These are phyloP conservation scores for Euphorbia lathyris DNA, from an alignment of 345 rosid genomes.

Conservation along the genomic window DNA sequence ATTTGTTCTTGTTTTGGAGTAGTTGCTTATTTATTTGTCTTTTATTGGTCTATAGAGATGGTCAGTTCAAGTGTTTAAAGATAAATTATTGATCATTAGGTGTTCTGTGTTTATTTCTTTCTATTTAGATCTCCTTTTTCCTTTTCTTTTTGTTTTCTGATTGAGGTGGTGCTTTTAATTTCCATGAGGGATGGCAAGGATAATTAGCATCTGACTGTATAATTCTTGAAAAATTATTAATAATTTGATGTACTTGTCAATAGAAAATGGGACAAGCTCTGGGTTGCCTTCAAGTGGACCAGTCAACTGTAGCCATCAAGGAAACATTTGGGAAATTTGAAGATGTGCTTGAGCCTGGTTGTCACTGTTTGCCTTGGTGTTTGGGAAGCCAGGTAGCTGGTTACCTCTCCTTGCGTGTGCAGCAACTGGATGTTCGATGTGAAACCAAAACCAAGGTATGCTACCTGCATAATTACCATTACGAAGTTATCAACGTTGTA, in stretches of 20 bases:
- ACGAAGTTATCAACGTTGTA: neutral
- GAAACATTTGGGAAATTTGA: constrained; percentile 32
- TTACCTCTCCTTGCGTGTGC: constrained; percentile 25
- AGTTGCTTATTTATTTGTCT: too few species aligned
- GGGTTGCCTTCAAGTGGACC: constrained; percentile 32
- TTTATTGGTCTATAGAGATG: neutral
- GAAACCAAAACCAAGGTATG: constrained; percentile 90
- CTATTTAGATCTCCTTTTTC: neutral
- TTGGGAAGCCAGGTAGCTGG: constrained; percentile 27
- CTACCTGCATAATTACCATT: neutral
- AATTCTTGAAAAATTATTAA: neutral
- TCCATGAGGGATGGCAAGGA: neutral
- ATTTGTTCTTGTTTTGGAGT: neutral
- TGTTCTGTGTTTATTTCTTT: neutral
- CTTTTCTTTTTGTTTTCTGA: neutral
- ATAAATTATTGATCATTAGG: neutral
- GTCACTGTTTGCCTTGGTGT: constrained; percentile 37
- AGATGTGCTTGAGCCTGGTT: constrained; percentile 36
- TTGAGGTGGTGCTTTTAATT: neutral
- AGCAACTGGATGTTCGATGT: constrained; percentile 61
- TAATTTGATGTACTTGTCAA: constrained; percentile 11
- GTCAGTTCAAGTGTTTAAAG: neutral
- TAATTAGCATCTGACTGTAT: neutral
- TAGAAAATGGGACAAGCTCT: constrained; percentile 23
- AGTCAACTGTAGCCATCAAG: constrained; percentile 29